A percentile compares a stretch with the other conserved stretches of the same genome.
These are phyloP conservation scores for Dovyalis caffra DNA, from an alignment of 345 rosid genomes.

Conservation along the genomic window DNA sequence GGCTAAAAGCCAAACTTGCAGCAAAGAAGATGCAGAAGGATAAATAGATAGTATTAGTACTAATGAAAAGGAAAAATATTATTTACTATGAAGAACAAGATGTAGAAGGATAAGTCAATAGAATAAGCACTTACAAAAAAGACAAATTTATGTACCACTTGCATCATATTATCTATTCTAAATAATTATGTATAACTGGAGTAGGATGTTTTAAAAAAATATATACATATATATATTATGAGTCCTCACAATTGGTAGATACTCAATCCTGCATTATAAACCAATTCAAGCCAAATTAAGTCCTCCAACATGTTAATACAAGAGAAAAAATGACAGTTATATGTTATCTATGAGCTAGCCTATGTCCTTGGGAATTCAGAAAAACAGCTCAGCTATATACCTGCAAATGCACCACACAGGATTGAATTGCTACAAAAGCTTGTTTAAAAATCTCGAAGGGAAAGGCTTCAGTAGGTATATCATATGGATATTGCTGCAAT, in stretches of 20 bases:
- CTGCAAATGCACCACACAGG: conserved; percentile 97
- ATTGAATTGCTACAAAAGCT: conserved; percentile 95
- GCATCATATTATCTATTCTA: not conserved
- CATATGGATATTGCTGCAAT: conserved; percentile 93
- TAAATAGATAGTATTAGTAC: conserved; percentile 1
- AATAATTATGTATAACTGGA: not conserved
- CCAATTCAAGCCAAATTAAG: not conserved
- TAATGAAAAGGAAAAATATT: not conserved
- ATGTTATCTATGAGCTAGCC: not conserved
- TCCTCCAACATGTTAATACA: conserved; percentile 4
- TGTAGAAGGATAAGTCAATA: not conserved
- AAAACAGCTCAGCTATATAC: conserved; percentile 29
- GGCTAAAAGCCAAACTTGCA: not conserved
- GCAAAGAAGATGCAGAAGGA: not conserved
- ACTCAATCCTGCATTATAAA: not conserved
- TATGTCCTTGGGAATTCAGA: not conserved
- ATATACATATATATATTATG: not conserved
- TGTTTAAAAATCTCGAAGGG: conserved; percentile 90
- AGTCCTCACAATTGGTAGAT: not conserved
- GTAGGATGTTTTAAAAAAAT: not conserved
- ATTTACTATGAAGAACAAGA: not conserved
- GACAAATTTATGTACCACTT: not conserved
- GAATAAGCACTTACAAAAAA: not conserved
- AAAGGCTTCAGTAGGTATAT: conserved; percentile 96
- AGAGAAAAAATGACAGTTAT: not conserved